A percentile compares a stretch with the other conserved stretches of the same genome.
Conservation (phyloP, 106 monocot species). For the Hemerocallis citrina region DNA sequence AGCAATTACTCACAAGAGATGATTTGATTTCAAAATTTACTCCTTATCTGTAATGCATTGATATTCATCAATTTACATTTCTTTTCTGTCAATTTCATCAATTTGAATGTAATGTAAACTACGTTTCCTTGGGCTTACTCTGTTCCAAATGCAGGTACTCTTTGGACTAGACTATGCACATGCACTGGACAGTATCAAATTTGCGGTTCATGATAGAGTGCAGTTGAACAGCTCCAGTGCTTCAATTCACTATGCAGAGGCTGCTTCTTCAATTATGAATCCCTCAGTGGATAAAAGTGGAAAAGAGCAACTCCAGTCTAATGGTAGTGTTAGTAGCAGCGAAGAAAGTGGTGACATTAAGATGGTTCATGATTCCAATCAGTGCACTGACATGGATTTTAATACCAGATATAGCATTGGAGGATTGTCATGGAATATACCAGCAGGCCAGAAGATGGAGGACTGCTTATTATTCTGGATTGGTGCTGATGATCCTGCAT, state of each 20-base stretch:
- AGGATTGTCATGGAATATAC: constrained; percentile 68
- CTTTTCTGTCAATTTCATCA: too few species aligned
- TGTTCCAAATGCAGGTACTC: constrained; percentile 57
- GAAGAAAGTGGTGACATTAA: constrained; percentile 10
- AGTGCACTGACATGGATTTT: constrained; percentile 5
- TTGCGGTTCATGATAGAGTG: constrained; percentile 5
- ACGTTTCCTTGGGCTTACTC: too few species aligned
- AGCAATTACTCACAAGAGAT: too few species aligned
- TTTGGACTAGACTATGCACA: constrained; percentile 93
- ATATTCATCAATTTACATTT: too few species aligned
- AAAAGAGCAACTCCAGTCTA: constrained; percentile 8
- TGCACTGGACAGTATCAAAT: constrained; percentile 56
- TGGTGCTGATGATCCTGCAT: constrained; percentile 78
- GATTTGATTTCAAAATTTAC: too few species aligned
- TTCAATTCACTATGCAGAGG: constrained; percentile 51
- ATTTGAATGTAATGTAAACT: too few species aligned
- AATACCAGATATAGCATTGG: constrained; percentile 41
- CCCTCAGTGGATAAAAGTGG: constrained; percentile 34
- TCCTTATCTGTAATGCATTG: too few species aligned
- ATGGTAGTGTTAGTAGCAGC: constrained; percentile 1
- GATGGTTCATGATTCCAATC: constrained; percentile 10
- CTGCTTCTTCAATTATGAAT: constrained; percentile 37
- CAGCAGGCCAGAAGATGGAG: constrained; percentile 47
- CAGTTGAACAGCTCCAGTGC: constrained; percentile 4
- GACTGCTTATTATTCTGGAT: constrained; percentile 77